Percentiles rank a stretch among this genome's conserved stretches.
Conservation (phyloP, 1,284 basidiomycete species). For the Earliella scabrosa region DNA sequence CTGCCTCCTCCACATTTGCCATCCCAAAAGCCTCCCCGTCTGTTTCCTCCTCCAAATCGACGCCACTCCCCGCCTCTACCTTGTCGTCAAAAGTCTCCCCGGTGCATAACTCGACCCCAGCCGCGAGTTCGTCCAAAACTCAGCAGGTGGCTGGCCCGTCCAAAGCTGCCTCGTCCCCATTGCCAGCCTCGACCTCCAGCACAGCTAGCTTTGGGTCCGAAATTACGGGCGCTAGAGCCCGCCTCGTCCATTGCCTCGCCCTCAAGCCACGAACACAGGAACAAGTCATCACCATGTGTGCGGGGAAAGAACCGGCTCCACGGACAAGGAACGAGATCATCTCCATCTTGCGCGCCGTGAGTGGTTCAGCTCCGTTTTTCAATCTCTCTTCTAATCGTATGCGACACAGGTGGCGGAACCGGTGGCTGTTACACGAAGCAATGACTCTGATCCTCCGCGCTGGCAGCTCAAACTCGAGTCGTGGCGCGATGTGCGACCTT, state of each 20-base stretch:
- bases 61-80: too few relatives aligned
- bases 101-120: too few relatives aligned
- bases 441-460: conserved; percentile 36
- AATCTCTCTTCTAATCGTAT: neutral
- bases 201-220: conserved; percentile 2
- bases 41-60: neutral
- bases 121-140: neutral
- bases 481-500: conserved; percentile 73
- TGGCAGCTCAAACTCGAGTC: conserved; percentile 58
- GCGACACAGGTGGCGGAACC: conserved; percentile 54
- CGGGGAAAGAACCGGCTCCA: conserved; percentile 17
- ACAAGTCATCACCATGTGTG: conserved; percentile 26
- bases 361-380: conserved; percentile 18
- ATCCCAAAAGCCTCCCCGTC: neutral
- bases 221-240: conserved; percentile 33
- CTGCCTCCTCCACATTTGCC: conserved; percentile 1
- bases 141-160: neutral
- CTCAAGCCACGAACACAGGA: conserved; percentile 48
- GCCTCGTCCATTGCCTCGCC: conserved; percentile 61
- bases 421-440: conserved; percentile 37
- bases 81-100: too few relatives aligned
- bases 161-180: neutral
- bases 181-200: conserved; percentile 9
- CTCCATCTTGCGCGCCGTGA: conserved; percentile 52
- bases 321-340: conserved; percentile 21